A percentile compares a stretch with the other conserved stretches of the same genome.
phyloP scores from a whole-genome alignment of 352 stramenopile genomes.

The Phytopythium helicoides region DNA sequence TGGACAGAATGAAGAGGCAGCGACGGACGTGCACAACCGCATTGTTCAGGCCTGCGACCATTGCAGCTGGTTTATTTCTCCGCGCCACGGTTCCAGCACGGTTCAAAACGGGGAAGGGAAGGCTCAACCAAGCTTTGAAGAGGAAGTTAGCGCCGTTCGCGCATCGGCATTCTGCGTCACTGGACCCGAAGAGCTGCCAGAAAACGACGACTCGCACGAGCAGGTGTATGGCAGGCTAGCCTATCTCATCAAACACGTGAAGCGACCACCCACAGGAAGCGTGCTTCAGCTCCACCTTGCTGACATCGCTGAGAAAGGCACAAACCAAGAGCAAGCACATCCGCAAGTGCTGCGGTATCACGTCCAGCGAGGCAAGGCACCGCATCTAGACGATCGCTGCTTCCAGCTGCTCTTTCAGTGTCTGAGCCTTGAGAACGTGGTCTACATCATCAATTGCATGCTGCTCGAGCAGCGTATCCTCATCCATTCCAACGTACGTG shows the following conservation, averaged over 20 bases:
- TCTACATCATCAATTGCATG: conserved; percentile 80
- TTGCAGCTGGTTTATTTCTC: conserved; percentile 59
- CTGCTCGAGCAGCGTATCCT: conserved; percentile 82
- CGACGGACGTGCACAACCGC: conserved; percentile 32
- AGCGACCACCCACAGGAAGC: not conserved
- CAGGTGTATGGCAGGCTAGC: conserved; percentile 1
- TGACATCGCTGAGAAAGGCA: not conserved
- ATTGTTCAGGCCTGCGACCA: conserved; percentile 42
- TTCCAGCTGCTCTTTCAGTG: conserved; percentile 83
- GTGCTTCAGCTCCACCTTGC: conserved; percentile 3
- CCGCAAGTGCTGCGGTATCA: conserved; percentile 36
- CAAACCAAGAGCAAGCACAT: not conserved
- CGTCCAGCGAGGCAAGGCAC: conserved; percentile 53
- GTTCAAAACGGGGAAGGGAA: conserved; percentile 1
- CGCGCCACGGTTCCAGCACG: conserved; percentile 15
- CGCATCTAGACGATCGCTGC: conserved; percentile 71
- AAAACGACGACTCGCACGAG: not conserved
- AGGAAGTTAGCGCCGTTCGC: conserved; percentile 3
- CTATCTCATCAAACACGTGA: not conserved
- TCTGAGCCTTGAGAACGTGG: conserved; percentile 74
- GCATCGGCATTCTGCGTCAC: conserved; percentile 6
- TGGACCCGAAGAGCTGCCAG: not conserved
- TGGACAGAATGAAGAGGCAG: conserved; percentile 21
- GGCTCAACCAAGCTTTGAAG: conserved; percentile 4
- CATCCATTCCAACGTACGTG: conserved; percentile 74